Base-by-base conservation (phyloP, 495 filamentous ascomycete genomes). In the Evernia prunastri region DNA sequence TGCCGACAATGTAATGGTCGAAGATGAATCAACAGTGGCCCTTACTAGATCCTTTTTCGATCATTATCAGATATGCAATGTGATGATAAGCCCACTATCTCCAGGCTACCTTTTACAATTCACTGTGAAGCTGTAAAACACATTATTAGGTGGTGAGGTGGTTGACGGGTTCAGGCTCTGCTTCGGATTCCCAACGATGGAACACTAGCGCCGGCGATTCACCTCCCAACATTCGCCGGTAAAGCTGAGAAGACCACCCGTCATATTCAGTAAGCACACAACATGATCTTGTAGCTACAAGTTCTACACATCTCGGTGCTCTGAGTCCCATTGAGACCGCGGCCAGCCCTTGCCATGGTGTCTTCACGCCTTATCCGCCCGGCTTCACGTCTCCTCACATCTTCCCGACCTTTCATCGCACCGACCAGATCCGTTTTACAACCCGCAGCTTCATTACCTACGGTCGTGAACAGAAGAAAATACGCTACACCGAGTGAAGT, bases 291-390 rank as follows among this genome's bases (percentile, higher is more conserved):
- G 23, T 56, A 63, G 49, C 47, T 35, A 56, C 40, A 0, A 40
- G 35, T n/a, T 15, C 17, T 20, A 54, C 36, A 43, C 4, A 33
- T 23, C 27, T 8, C 31, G 13, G 2, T 33, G 8, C 10, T 31
- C 18, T 5, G 2, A 2, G 4, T 29, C 11, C 37, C 37, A 31
- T 13, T 56, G 1, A 4, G 31, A 7, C 3, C 2, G 40, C 4
- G 33, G 23, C 6, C 59, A 53, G 37, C 36, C 60, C 23, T 63
- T 53, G 59, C 36, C n/a, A 88, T 87, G 85, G 79, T 82, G 66
- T 77, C 79, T 76, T 87, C 87, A 76, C 86, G 89, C 77, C 81
- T 92, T 75, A 84, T 93, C 78, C 89, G 90, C 77, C 90, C 90
- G 69, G 87, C 89, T 72, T 80, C 84, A 75, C 85, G 89, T 68